Conservation (phyloP, 345 rosid species). For the Gossypioides kirkii region DNA sequence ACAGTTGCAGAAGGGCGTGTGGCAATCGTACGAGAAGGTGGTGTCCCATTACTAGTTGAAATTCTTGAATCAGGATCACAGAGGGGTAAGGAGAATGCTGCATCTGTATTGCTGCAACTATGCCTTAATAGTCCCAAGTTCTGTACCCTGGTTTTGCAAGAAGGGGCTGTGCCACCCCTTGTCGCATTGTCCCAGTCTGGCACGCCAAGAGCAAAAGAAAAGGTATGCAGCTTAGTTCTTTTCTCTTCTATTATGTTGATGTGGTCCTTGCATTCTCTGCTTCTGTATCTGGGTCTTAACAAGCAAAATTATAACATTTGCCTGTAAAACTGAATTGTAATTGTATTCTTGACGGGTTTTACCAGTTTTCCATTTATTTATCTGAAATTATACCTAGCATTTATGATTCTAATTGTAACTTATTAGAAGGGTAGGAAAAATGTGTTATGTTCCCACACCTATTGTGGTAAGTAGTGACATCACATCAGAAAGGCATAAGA, state of each 20-base stretch:
- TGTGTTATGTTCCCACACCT: not conserved
- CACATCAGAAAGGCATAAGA: not conserved
- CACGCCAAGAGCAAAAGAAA: constrained; percentile 91
- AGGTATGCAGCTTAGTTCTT: constrained; percentile 44
- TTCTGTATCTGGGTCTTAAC: not conserved
- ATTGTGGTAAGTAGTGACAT: not conserved
- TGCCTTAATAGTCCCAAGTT: constrained; percentile 76
- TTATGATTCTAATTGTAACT: not conserved
- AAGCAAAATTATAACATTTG: not conserved
- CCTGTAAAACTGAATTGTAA: not conserved
- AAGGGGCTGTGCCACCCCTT: constrained; percentile 97
- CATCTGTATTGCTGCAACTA: constrained; percentile 74
- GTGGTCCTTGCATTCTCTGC: not conserved
- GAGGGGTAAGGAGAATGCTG: constrained; percentile 92
- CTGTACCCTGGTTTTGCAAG: constrained; percentile 86
- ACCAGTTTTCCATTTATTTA: not conserved
- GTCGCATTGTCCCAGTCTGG: constrained; percentile 92
- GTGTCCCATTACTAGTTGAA: constrained; percentile 76
- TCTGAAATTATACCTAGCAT: not conserved
- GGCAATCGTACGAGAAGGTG: constrained; percentile 71
- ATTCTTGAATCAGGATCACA: constrained; percentile 80
- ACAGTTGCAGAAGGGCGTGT: constrained; percentile 74
- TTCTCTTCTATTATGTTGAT: not conserved
- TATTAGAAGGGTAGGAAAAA: not conserved
- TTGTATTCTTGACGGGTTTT: not conserved